phyloP scores from a whole-genome alignment of 2,329 filamentous ascomycete species.

The Fusarium lateritium region DNA sequence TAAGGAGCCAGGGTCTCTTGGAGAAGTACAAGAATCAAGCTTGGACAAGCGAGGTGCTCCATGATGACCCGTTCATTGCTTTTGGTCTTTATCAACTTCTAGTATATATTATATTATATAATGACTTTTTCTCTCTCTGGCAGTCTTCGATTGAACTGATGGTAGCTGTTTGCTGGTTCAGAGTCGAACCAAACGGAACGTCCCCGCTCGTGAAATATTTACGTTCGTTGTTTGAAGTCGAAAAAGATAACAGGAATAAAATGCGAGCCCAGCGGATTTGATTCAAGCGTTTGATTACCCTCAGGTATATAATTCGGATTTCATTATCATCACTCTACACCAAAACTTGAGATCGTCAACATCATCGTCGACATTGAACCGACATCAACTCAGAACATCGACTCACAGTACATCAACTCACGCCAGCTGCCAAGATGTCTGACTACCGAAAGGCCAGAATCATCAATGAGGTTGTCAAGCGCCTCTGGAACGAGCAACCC shows the following conservation, averaged over 20 bases:
- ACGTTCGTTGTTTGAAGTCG: neutral
- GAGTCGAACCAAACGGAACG: conserved; percentile 3
- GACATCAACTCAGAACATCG: conserved; percentile 1
- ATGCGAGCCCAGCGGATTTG: neutral
- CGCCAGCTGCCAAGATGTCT: conserved; percentile 8
- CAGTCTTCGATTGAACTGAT: neutral
- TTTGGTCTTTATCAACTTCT: neutral
- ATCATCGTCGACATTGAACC: conserved; percentile 1
- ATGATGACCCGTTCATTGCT: neutral
- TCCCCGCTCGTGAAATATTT: neutral
- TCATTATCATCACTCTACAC: neutral
- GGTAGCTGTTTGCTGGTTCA: neutral
- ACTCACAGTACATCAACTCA: neutral
- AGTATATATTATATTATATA: conserved; percentile 3
- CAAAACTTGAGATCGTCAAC: conserved; percentile 13
- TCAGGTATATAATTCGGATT: conserved; percentile 1
- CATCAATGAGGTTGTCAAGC: conserved; percentile 22
- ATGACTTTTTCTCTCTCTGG: neutral
- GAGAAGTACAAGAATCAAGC: neutral
- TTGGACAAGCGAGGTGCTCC: neutral
- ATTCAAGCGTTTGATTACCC: neutral
- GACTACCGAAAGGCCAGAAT: neutral
- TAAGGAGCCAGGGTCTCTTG: neutral
- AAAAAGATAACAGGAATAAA: neutral
- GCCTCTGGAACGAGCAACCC: conserved; percentile 11